Conservation (phyloP, 169 alveolate species). For the Haemoproteus tartakovskyi region DNA sequence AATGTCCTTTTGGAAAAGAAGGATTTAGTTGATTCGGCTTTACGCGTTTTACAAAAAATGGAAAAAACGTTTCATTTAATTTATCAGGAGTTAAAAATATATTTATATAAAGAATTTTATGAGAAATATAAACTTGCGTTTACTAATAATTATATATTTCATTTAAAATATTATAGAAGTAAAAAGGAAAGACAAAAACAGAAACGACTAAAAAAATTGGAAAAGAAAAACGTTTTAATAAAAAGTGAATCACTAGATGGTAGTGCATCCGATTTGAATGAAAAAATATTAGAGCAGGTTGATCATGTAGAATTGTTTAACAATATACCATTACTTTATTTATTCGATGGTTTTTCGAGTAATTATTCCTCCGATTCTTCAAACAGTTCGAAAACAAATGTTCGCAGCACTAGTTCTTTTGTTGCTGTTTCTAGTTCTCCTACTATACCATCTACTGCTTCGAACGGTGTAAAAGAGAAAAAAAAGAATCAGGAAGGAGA, state of each 20-base stretch:
- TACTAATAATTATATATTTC: slow-evolving; percentile 37
- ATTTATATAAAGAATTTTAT: slow-evolving; percentile 43
- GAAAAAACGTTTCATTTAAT: slow-evolving; percentile 15
- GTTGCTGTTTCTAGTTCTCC: neutral
- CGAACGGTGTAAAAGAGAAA: neutral
- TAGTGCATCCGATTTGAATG: no score
- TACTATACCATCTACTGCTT: neutral
- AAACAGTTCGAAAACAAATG: neutral
- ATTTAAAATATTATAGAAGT: slow-evolving; percentile 15
- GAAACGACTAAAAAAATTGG: neutral
- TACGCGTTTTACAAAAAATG: slow-evolving; percentile 5
- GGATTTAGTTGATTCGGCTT: slow-evolving; percentile 8
- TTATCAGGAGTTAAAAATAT: slow-evolving; percentile 42
- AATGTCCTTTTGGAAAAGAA: slow-evolving; percentile 13
- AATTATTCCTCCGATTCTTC: slow-evolving; percentile 32
- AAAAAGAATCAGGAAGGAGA: neutral
- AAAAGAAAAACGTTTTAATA: neutral
- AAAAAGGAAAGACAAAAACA: slow-evolving; percentile 5
- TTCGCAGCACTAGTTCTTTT: neutral
- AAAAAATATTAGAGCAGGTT: slow-evolving; percentile 1
- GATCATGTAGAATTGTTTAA: neutral
- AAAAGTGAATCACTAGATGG: no score
- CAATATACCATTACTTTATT: slow-evolving; percentile 1
- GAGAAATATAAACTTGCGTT: slow-evolving; percentile 20
- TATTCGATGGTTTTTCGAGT: slow-evolving; percentile 60